Base-by-base conservation (phyloP, 2,329 filamentous ascomycete genomes). In the Sporothrix euskadiensis region DNA sequence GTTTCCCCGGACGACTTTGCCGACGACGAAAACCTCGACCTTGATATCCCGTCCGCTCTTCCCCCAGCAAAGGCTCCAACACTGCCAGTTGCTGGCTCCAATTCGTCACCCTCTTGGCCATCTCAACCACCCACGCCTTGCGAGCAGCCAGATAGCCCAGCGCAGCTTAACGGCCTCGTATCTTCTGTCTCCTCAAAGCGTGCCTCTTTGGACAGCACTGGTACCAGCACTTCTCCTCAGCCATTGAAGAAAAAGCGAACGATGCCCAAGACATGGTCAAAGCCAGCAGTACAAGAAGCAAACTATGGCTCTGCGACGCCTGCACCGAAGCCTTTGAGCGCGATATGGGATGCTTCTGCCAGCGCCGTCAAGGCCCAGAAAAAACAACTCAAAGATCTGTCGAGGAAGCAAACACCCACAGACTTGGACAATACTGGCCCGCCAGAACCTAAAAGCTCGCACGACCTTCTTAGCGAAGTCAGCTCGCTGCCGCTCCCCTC, bases 1-100 rank as follows among this genome's bases (percentile, higher is more conserved):
- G 41, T 94, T 75, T 88, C 90, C 74, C 92, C 94, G 75, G 90
- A 95, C 77, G 94, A 97, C 79, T 96, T 97, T 77, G 93, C 94
- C 78, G 92, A 95, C 79, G 94, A 97, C 77, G 87, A 91, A 26
- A 88, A 94, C 72, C 84, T 97, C 32, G 92, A 93, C 75, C 81
- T 92, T 26, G 88, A 94, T 75, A 87, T 90, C 70, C 89, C 90
- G 0, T 81, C 84, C 1, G 83, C 87, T 1, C 84, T 88, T 3
- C 85, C 84, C 8, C 74, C 54, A 76, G 47, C 79, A 10, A 77
- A 80, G 10, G 78, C 78, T 39, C 77, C 80, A 12, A 77, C 77
- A 72, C 14, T 41, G 10, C 3, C 52, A 10, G 14, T 41, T 12
- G 30, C 26, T n/a, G 66, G 61, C n/a, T 26, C 41, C 61, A 56